Evolutionary conservation across 176 grass and related monocot species (phyloP).

Genomic region (Raddia distichophylla): DNA sequence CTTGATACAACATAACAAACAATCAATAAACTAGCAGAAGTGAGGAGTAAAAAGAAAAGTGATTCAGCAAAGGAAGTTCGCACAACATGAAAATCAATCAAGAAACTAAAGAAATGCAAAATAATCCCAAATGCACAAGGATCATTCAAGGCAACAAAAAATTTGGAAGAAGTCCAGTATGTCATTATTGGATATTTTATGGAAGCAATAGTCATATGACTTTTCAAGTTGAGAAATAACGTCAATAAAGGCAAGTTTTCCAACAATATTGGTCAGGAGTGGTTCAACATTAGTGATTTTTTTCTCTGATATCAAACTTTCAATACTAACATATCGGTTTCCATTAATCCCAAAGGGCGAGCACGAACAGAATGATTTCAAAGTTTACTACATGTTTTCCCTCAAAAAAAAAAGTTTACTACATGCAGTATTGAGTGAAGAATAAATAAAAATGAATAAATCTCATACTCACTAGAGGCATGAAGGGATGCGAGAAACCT

Average conservation of each 20-base stretch:
- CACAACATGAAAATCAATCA: slow-evolving; percentile 20
- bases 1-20: slow-evolving; percentile 34
- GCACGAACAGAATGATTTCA: neutral
- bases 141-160: neutral
- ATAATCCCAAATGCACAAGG: neutral
- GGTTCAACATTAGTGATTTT: neutral
- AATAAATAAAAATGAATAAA: neutral
- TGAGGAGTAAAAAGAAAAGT: neutral
- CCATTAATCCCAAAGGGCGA: neutral
- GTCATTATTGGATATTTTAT: neutral
- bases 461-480: slow-evolving; percentile 64
- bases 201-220: neutral
- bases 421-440: neutral
- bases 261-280: neutral
- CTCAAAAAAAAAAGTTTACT: no score
- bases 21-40: slow-evolving; percentile 28
- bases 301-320: slow-evolving; percentile 12
- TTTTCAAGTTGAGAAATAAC: slow-evolving; percentile 13
- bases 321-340: neutral
- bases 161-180: neutral
- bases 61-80: slow-evolving; percentile 1
- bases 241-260: neutral
- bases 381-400: no score
- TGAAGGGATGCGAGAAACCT: slow-evolving; percentile 59
- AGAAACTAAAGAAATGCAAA: slow-evolving; percentile 1